Evolutionary conservation across 1,284 basidiomycete genomes (phyloP).

Genomic region (Stygiomarasmius scandens): DNA sequence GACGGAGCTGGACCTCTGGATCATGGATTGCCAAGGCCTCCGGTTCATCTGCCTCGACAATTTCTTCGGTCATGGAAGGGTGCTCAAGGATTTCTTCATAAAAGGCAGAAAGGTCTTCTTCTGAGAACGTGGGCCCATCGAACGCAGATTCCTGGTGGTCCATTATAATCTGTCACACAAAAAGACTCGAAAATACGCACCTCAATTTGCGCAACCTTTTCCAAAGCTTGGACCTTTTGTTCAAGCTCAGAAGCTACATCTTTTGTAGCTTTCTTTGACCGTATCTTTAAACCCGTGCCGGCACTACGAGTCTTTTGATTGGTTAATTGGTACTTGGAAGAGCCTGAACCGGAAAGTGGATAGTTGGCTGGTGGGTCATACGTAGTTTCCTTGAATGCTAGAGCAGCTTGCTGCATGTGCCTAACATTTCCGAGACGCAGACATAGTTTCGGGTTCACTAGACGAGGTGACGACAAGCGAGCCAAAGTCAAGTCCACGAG

Average conservation of each 20-base stretch:
- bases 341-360: not conserved
- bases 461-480: slow-evolving; percentile 22
- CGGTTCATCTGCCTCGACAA: slow-evolving; percentile 15
- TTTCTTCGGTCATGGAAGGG: slow-evolving; percentile 22
- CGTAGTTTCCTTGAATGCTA: slow-evolving; percentile 5
- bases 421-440: slow-evolving; percentile 3
- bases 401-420: slow-evolving; percentile 12
- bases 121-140: slow-evolving; percentile 43
- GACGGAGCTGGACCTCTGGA: slow-evolving; percentile 28
- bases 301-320: slow-evolving; percentile 4
- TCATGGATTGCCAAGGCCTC: slow-evolving; percentile 18
- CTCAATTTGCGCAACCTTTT: slow-evolving; percentile 36
- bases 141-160: slow-evolving; percentile 31
- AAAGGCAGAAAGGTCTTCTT: slow-evolving; percentile 49
- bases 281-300: slow-evolving; percentile 8
- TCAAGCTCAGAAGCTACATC: slow-evolving; percentile 35
- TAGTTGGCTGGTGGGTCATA: not conserved
- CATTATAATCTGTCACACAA: not conserved
- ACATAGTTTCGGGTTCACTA: not conserved
- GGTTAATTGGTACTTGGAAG: not conserved
- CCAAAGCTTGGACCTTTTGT: slow-evolving; percentile 40
- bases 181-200: slow-evolving; percentile 26
- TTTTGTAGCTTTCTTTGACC: slow-evolving; percentile 10
- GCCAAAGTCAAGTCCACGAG: slow-evolving; percentile 34
- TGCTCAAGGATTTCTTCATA: slow-evolving; percentile 58